A percentile compares a stretch with the other conserved stretches of the same genome.
Conservation (phyloP, 129 eudicot genomes). For the Tagetes patula region DNA sequence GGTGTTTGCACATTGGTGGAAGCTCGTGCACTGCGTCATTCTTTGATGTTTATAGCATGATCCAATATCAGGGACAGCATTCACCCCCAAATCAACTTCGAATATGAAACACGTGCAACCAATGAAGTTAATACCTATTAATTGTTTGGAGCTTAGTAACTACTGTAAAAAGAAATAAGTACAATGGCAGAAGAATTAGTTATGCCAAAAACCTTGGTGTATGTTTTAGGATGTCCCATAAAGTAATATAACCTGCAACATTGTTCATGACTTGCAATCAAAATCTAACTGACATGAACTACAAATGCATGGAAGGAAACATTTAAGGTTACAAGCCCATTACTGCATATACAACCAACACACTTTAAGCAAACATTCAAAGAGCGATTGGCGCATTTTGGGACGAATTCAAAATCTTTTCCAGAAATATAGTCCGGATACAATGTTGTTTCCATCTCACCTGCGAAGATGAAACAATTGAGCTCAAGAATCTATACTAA, state of each 20-base stretch:
- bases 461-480: background rate
- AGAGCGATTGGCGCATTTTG: background rate
- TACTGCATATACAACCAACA: constrained; percentile 11
- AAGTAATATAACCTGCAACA: background rate
- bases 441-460: constrained; percentile 14
- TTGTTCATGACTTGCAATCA: constrained; percentile 2
- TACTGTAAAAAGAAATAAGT: background rate
- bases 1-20: too few species aligned
- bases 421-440: background rate
- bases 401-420: constrained; percentile 2
- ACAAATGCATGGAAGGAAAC: constrained; percentile 29
- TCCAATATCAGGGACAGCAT: too few species aligned
- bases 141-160: too few species aligned
- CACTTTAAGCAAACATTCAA: constrained; percentile 18
- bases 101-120: too few species aligned
- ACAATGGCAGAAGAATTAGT: background rate
- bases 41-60: too few species aligned
- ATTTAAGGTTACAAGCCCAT: constrained; percentile 14
- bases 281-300: background rate
- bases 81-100: too few species aligned
- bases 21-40: too few species aligned
- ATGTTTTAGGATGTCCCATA: background rate
- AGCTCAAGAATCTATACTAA: background rate
- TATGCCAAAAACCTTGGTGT: too few species aligned
- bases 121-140: too few species aligned